Evolutionary conservation across 345 rosid species (phyloP).

Genomic region (Passiflora organensis): DNA sequence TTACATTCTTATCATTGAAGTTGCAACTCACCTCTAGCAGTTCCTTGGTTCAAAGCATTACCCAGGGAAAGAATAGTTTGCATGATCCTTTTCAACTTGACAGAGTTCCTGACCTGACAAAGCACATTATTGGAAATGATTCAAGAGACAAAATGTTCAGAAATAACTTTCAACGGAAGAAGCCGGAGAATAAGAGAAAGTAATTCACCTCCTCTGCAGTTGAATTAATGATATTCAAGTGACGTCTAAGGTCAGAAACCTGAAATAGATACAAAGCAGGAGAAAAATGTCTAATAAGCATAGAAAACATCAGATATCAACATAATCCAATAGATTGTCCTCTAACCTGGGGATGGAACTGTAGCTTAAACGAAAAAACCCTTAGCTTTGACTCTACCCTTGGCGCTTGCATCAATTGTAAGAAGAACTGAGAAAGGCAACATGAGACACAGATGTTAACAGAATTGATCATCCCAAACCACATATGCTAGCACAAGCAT

Average conservation of each 20-base stretch:
- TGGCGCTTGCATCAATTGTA: constrained; percentile 77
- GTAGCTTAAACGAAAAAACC: constrained; percentile 71
- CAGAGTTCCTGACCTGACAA: constrained; percentile 60
- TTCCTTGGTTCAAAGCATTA: constrained; percentile 84
- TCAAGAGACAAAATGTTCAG: constrained; percentile 14
- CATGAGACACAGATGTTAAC: background rate
- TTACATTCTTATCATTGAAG: background rate
- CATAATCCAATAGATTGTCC: constrained; percentile 9
- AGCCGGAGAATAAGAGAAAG: constrained; percentile 14
- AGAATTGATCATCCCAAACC: background rate
- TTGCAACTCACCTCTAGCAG: constrained; percentile 72
- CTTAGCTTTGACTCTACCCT: constrained; percentile 77
- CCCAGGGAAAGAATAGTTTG: constrained; percentile 85
- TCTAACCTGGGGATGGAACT: constrained; percentile 64
- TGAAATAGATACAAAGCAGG: constrained; percentile 28
- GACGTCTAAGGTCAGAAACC: constrained; percentile 70
- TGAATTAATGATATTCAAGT: constrained; percentile 52
- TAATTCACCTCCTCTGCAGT: constrained; percentile 69
- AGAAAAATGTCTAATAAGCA: constrained; percentile 4
- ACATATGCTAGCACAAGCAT: too few species aligned
- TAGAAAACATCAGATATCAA: constrained; percentile 14
- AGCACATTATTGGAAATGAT: constrained; percentile 11
- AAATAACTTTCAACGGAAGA: constrained; percentile 11
- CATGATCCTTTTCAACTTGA: constrained; percentile 73
- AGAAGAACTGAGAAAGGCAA: constrained; percentile 52